Evolutionary conservation across 2,329 filamentous ascomycete genomes (phyloP), one percentile per base, ranked within the genome.

Genomic region (Herpotrichia juniperi): DNA sequence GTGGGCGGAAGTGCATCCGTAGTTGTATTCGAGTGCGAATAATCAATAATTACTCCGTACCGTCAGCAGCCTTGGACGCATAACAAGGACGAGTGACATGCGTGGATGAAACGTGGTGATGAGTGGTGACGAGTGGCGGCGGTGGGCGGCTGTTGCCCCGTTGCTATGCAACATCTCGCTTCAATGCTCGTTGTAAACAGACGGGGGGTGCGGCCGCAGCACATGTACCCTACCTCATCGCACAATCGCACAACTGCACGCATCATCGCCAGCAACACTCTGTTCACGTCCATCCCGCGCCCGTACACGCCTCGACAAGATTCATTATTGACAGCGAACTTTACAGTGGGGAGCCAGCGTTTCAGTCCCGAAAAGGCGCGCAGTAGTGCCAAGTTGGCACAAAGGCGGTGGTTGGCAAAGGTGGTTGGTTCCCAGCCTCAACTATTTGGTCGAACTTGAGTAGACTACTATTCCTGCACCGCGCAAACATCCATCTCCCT

Each of bases 401-500:
- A 48, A 60, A 58, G 53, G 25, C 28, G 46, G 56, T 54, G 58
- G 57, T 53, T 54, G 56, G 54, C 14, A 37, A 9, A 40, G 14
- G 19, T 21, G n/a, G 14, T 21, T 50, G 42, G 30, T 16, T 51
- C 66, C 43, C 64, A 66, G 61, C 65, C 48, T 56, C 21, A 58
- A 19, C 64, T 62, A 60, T 61, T 61, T n/a, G n/a, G n/a, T n/a
- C n/a, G n/a, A n/a, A n/a, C n/a, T 51, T 68, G 66, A 62, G 58
- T 60, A 61, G 54, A 56, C 64, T 63, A 66, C 68, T 71, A 65
- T 64, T 68, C 56, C 48, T 62, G 54, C 49, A 50, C 46, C 50
- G 30, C 42, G 46, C 50, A 54, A 25, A 37, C 31, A 32, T 46
- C 22, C n/a, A n/a, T n/a, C 24, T 28, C 42, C 34, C 35, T 31